These are phyloP conservation scores for Sclerotinia subarctica DNA, from an alignment of 2,329 filamentous ascomycete species.

Conservation along the genomic window DNA sequence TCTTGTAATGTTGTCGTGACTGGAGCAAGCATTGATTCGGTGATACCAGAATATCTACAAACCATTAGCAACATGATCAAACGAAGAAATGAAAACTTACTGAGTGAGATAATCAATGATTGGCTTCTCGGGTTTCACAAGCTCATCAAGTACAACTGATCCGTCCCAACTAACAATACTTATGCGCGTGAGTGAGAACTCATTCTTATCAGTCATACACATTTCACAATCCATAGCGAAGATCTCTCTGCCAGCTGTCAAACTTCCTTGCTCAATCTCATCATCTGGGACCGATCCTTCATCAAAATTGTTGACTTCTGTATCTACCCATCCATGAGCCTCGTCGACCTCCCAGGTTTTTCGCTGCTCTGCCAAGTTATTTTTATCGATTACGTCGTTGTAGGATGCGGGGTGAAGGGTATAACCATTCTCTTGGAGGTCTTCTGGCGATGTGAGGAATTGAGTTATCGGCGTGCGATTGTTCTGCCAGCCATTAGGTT, in stretches of 20 bases:
- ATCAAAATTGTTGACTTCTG: constrained; percentile 61
- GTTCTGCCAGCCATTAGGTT: constrained; percentile 66
- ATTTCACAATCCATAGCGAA: constrained; percentile 94
- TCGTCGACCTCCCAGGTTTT: constrained; percentile 47
- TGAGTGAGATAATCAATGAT: constrained; percentile 90
- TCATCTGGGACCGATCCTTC: constrained; percentile 66
- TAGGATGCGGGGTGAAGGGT: constrained; percentile 77
- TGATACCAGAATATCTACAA: constrained; percentile 78
- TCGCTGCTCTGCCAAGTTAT: constrained; percentile 51
- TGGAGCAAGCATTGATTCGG: constrained; percentile 73
- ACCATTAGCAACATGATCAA: constrained; percentile 28
- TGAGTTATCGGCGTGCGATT: constrained; percentile 78
- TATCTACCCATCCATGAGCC: constrained; percentile 78
- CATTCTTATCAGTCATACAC: constrained; percentile 79
- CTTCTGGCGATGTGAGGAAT: constrained; percentile 68
- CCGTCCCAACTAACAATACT: constrained; percentile 87
- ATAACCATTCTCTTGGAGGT: constrained; percentile 81
- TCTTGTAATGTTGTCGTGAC: constrained; percentile 81
- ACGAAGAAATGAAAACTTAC: constrained; percentile 33
- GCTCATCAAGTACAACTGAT: constrained; percentile 75
- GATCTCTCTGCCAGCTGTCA: constrained; percentile 77
- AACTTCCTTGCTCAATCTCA: constrained; percentile 74
- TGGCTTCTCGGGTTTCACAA: constrained; percentile 85
- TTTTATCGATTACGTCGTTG: constrained; percentile 51
- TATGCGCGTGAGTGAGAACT: constrained; percentile 83